Evolutionary conservation across 2,329 filamentous ascomycete species (phyloP), one percentile per base, ranked within the genome.

Genomic region (Eutypella sp.): DNA sequence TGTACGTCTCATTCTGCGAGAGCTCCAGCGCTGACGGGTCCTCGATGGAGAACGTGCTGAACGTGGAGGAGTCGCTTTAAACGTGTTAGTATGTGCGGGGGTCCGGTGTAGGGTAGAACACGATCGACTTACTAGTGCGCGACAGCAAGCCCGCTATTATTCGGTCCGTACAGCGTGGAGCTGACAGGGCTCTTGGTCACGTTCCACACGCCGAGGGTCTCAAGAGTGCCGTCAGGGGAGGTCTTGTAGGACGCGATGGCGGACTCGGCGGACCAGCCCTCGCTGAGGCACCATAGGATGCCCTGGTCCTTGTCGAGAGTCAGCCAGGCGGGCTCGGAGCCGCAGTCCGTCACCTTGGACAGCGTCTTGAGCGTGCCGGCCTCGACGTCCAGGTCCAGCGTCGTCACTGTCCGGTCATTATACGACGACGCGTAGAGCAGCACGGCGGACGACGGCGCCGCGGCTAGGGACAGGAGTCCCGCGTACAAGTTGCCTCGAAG

Each of bases 281-380:
- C 82, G 53, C 86, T 75, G 38, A 79, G 55, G 62, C 81, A 85
- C 65, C 78, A 82, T 10, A 86, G 66, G 11, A 71, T 61, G 19
- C 67, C 67, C 49, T 72, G 69, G 39, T 66, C 57, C 47, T 68
- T 61, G 57, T 81, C 75, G 18, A 81, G 68, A 18, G 77, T 76
- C 46, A 85, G 65, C 81, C 82, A 86, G 10, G 79, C 76, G 5
- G 82, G 76, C 48, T 73, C 75, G 2, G 67, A 62, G 9, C 70
- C 75, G 61, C 81, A 84, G 27, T 65, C 67, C 42, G 67, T 68
- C 19, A 68, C 69, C 3, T 63, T 62, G 42, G 69, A 69, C 16
- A 75, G 61, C 18, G 63, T 57, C 53, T 67, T 62, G 48, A 82
- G 69, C 45, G 56, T 56, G 50, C 61, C 55, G 33, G 49, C 45